These are phyloP conservation scores for Cryptococcus hybrid DNA, from an alignment of 1,284 basidiomycete species.

Conservation along the genomic window DNA sequence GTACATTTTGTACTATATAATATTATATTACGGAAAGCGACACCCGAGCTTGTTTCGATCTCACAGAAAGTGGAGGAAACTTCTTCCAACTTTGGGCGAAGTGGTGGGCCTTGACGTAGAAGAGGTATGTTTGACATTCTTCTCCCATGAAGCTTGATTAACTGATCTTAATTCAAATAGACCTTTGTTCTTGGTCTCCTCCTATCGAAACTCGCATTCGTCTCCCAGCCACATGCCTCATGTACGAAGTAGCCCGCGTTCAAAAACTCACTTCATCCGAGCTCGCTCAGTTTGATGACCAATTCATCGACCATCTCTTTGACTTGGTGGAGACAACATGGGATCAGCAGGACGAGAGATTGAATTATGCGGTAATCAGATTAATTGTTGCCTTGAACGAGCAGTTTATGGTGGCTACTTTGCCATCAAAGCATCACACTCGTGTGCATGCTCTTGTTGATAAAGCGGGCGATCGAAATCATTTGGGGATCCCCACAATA, in stretches of 20 bases:
- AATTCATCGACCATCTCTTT: slow-evolving; percentile 86
- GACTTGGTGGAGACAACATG: slow-evolving; percentile 92
- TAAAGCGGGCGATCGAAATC: not conserved
- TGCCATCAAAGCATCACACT: slow-evolving; percentile 27
- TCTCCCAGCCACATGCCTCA: slow-evolving; percentile 65
- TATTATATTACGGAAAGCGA: slow-evolving; percentile 71
- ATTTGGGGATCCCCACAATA: not conserved
- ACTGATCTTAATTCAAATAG: slow-evolving; percentile 9
- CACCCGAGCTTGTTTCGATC: slow-evolving; percentile 69
- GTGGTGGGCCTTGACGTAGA: slow-evolving; percentile 46
- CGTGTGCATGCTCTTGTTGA: no score
- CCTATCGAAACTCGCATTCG: slow-evolving; percentile 79
- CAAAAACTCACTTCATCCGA: slow-evolving; percentile 75
- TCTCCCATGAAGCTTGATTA: not conserved
- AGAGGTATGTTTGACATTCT: slow-evolving; percentile 30
- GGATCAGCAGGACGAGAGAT: slow-evolving; percentile 80
- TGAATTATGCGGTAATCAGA: slow-evolving; percentile 93
- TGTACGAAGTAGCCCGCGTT: slow-evolving; percentile 89
- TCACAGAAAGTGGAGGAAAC: slow-evolving; percentile 73
- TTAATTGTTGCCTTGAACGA: slow-evolving; percentile 93
- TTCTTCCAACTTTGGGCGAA: slow-evolving; percentile 74
- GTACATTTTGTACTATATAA: slow-evolving; percentile 74
- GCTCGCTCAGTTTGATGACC: slow-evolving; percentile 69
- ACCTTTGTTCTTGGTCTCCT: slow-evolving; percentile 41
- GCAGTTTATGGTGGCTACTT: slow-evolving; percentile 88